Conservation (phyloP, 2,329 filamentous ascomycete genomes). For the Microcyclospora pomicola region DNA sequence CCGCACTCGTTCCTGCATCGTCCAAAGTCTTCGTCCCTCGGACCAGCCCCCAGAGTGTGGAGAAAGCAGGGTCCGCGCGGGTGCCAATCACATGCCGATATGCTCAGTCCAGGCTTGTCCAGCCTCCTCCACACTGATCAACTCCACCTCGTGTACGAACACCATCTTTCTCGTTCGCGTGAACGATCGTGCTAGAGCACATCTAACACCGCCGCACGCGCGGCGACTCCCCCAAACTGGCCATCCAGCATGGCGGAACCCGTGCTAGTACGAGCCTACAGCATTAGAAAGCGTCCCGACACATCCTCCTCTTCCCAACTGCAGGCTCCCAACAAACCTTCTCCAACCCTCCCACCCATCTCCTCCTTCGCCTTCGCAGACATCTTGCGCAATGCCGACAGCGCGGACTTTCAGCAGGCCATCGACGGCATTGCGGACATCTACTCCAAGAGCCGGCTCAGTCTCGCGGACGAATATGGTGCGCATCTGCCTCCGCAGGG, state of each 20-base stretch:
- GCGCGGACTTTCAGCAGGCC: constrained; percentile 41
- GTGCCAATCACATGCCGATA: too few species aligned
- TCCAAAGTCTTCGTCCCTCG: too few species aligned
- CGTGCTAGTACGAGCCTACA: constrained; percentile 8
- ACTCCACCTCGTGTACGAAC: too few species aligned
- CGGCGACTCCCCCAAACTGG: too few species aligned
- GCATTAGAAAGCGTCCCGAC: background rate
- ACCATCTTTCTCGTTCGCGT: too few species aligned
- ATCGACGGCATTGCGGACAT: constrained; percentile 51
- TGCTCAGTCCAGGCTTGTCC: too few species aligned
- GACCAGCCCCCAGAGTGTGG: too few species aligned
- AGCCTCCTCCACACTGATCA: too few species aligned
- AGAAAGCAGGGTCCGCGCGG: too few species aligned
- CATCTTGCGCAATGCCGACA: constrained; percentile 27
- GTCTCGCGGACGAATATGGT: constrained; percentile 48
- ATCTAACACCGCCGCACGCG: too few species aligned
- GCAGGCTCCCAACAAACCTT: background rate
- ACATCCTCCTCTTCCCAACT: background rate
- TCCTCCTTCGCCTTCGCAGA: constrained; percentile 20
- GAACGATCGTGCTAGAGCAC: too few species aligned
- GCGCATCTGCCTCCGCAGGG: constrained; percentile 48
- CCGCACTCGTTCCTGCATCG: too few species aligned
- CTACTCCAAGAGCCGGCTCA: constrained; percentile 46
- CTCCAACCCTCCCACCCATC: constrained; percentile 12
- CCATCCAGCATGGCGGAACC: constrained; percentile 1